Percentiles rank a stretch among this genome's conserved stretches.
phyloP scores from a whole-genome alignment of 305 asterid species.

The Fraxinus sp. region DNA sequence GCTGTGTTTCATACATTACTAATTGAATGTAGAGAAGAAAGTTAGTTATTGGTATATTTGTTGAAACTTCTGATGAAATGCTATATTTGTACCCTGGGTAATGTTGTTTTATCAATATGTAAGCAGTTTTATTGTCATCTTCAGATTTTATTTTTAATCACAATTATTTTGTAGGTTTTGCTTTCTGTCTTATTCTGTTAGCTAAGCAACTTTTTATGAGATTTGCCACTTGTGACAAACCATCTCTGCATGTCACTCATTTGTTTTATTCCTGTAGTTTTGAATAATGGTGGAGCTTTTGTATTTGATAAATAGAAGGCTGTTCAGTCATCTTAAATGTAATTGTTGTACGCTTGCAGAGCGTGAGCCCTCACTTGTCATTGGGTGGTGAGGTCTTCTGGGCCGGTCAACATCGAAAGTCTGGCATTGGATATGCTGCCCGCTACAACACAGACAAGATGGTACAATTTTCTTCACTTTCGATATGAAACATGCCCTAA shows the following conservation, averaged over 20 bases:
- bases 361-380: conserved; percentile 69
- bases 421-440: conserved; percentile 89
- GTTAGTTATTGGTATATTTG: neutral
- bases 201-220: neutral
- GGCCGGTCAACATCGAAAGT: conserved; percentile 96
- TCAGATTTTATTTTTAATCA: neutral
- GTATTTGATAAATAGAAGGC: neutral
- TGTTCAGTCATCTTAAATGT: neutral
- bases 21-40: neutral
- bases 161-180: neutral
- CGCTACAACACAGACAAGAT: conserved; percentile 91
- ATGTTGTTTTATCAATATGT: neutral
- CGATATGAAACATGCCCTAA: neutral
- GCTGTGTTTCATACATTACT: neutral
- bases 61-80: neutral
- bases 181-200: neutral
- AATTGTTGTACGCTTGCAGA: conserved; percentile 41
- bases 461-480: conserved; percentile 40
- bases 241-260: neutral
- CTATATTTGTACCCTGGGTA: neutral
- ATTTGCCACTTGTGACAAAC: neutral
- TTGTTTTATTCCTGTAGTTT: neutral
- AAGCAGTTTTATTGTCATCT: neutral
- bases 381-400: conserved; percentile 97
- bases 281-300: neutral